phyloP scores from a whole-genome alignment of 164 flowering plant genomes.

The Echeveria elegans region DNA sequence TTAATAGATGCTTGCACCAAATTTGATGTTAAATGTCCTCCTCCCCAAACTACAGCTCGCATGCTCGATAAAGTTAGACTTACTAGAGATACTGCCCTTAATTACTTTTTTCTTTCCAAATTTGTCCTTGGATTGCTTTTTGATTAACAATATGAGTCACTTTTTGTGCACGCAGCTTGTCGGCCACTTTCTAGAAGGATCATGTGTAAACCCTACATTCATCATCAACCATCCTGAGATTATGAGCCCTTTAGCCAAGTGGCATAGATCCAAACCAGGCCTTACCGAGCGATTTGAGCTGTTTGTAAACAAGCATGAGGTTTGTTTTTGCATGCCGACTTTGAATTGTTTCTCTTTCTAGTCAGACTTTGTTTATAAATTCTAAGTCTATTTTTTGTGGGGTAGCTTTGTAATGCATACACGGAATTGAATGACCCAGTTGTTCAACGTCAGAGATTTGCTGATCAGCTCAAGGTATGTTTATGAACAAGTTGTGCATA shows the following conservation, averaged over 20 bases:
- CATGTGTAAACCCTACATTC: constrained; percentile 81
- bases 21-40: constrained; percentile 78
- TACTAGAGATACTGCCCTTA: not conserved
- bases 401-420: constrained; percentile 87
- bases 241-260: constrained; percentile 98
- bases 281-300: constrained; percentile 90
- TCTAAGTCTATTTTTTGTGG: not conserved
- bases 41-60: constrained; percentile 90
- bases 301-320: constrained; percentile 89
- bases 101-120: not conserved
- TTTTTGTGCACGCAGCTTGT: constrained; percentile 78
- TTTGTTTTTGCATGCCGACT: constrained; percentile 15
- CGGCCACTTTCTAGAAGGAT: constrained; percentile 90
- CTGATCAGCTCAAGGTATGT: constrained; percentile 87
- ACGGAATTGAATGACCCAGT: constrained; percentile 97
- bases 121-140: too few relatives aligned
- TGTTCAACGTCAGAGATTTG: constrained; percentile 85
- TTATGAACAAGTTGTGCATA: not conserved
- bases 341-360: too few relatives aligned
- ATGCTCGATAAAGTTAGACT: constrained; percentile 70
- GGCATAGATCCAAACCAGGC: constrained; percentile 80
- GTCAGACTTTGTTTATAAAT: too few relatives aligned
- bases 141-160: not conserved
- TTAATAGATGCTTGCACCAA: constrained; percentile 62
- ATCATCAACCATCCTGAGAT: constrained; percentile 94